Base-by-base conservation (phyloP, 768 basidiomycete species). In the Leccinum barrowsii region DNA sequence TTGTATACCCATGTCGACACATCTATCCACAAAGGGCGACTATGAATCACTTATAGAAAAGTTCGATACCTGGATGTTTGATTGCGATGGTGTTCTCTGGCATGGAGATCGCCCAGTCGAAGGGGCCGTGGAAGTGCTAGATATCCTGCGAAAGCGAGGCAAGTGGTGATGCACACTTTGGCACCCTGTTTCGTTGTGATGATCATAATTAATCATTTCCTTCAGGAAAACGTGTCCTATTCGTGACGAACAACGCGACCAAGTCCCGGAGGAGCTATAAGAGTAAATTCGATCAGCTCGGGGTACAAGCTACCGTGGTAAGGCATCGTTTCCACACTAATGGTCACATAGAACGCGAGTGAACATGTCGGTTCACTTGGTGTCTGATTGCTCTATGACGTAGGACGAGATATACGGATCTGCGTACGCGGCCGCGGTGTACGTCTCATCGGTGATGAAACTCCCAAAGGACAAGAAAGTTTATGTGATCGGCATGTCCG, bases 361-460 rank as follows among this genome's bases (percentile, higher is more conserved):
- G 47, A 49, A 21, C 28, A 17, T 22, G 13, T 42, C 21, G 2
- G 6, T 34, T 17, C 13, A 30, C 55, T 37, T 54, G 46, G 26
- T 15, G 4, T 54, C 51, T 59, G 42, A 61, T 13, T 2, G 19
- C 28, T 46, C 13, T 34, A 19, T 54, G n/a, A 48, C 21, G 8
- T 63, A 98, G 96, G 92, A 97, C 59, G 97, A 98, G 71, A 92
- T 98, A 55, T 98, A 92, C 65, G 93, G 95, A 53, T 98, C 96
- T 6, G 96, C 94, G 2, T 98, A 90, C 63, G 89, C 88, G 1
- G 77, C 90, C 12, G 89, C 88, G 0, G 85, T 89, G 35, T 91
- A 98, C 74, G 76, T 98, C 24, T 95, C 94, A 0, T 85, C 91
- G 42, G 89, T 98, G 12, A 79, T 95, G 65, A 89, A 92, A 57